Base-by-base conservation (phyloP, 495 filamentous ascomycete species). In the Aspergillus bertholletiae region DNA sequence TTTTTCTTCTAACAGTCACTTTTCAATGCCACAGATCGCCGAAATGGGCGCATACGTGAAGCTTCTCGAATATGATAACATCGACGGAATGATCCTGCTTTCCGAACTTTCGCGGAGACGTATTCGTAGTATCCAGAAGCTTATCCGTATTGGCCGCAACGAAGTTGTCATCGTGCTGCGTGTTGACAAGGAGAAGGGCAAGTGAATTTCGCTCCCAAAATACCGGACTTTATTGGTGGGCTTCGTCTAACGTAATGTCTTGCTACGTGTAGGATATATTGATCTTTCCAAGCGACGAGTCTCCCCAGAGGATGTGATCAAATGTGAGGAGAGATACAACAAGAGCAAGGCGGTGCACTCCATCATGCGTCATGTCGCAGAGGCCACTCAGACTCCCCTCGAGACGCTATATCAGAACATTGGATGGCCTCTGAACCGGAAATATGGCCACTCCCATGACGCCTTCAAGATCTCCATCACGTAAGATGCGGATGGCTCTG, bases 1-100 rank as follows among this genome's bases (percentile, higher is more conserved):
- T 39, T 17, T 26, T 46, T n/a, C n/a, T 12, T 26, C 46, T 59
- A 45, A 59, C 47, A 51, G 35, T 52, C 46, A 32, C 23, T 46
- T 56, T 67, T 65, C 58, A 28, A 48, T 45, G 40, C 18, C 55
- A 37, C 64, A 96, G 90, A 98, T 98, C 69, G 94, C 94, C 69
- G 94, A 98, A 71, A 98, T 98, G 94, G 94, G 94, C 61, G 94
- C 94, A 61, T 98, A 98, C 69, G 94, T 98, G 67, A 98, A 98
- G 77, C 85, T 98, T 24, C 86, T 98, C 62, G 94, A 98, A 77
- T 98, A 98, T 73, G 94, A 97, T 72, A 96, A 97, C 76, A 98
- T 98, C 73, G 94, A 98, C 70, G 94, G 94, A 79, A 98, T 98
- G 94, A 98, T 98, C 58, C 80, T 98, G 46, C 88, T 98, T 57